A percentile compares a stretch with the other conserved stretches of the same genome.
Conservation (phyloP, 371 early-diverging fungal genomes). For the Saksenaea oblongispora region DNA sequence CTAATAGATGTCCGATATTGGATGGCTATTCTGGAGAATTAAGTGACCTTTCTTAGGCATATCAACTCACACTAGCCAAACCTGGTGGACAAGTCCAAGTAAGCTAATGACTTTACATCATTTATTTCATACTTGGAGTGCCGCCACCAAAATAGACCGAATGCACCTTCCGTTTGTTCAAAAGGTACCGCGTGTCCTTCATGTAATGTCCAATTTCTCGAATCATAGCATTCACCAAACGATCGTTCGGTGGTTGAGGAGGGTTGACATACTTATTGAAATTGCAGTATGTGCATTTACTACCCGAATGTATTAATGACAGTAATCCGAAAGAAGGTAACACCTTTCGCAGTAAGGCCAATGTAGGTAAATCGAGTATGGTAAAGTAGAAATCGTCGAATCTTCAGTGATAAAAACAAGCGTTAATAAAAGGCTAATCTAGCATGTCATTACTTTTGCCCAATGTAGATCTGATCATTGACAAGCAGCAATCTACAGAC, state of each 20-base stretch:
- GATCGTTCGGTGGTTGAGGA: slow-evolving; percentile 49
- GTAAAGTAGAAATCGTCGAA: slow-evolving; percentile 2
- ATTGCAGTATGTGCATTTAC: slow-evolving; percentile 84
- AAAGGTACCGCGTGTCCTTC: slow-evolving; percentile 29
- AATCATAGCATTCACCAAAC: slow-evolving; percentile 54
- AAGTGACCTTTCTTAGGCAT: neutral
- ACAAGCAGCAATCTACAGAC: neutral
- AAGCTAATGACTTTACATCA: neutral
- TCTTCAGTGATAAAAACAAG: neutral
- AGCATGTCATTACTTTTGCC: neutral
- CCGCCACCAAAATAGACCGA: slow-evolving; percentile 81
- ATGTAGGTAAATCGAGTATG: slow-evolving; percentile 78
- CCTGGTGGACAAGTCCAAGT: slow-evolving; percentile 14
- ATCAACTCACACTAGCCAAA: slow-evolving; percentile 14
- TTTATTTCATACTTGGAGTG: slow-evolving; percentile 40
- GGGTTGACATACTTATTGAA: slow-evolving; percentile 85
- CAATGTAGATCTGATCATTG: neutral
- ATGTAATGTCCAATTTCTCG: slow-evolving; percentile 51
- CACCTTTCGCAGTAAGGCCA: slow-evolving; percentile 86
- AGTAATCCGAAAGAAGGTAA: neutral
- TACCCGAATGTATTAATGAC: slow-evolving; percentile 10
- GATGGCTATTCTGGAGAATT: slow-evolving; percentile 19
- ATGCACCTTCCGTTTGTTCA: slow-evolving; percentile 41
- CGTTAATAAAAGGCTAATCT: neutral
- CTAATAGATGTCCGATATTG: slow-evolving; percentile 40